Evolutionary conservation across 192 early-diverging fungal genomes (phyloP), one percentile per base, ranked within the genome.

Genomic region (Pilobolus umbonatus): DNA sequence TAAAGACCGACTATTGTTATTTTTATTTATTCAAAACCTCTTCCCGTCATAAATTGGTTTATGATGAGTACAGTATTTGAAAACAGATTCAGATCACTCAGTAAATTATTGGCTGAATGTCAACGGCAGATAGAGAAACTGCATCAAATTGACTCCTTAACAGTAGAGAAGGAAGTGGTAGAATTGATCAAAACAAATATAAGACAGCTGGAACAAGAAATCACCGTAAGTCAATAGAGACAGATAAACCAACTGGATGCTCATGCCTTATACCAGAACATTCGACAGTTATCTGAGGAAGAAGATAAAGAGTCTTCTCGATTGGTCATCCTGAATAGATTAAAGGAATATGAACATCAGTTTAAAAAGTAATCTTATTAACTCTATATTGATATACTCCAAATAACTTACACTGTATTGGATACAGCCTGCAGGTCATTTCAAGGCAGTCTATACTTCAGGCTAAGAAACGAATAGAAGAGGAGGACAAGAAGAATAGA

Each of bases 381-480:
- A 19, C 45, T 50, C 24, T 47, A 9, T n/a, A 10, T 31, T 25
- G 39, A 4, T 25, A n/a, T n/a, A n/a, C n/a, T n/a, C n/a, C n/a
- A n/a, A n/a, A n/a, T n/a, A n/a, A n/a, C n/a, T n/a, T n/a, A n/a
- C n/a, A n/a, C n/a, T n/a, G n/a, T n/a, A 42, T 30, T 35, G 5
- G 35, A 38, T 42, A 17, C 55, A 85, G 80, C 28, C 68, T 82
- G 36, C 81, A 84, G 48, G 58, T 57, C 24, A 50, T 64, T 17
- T 61, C 78, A 39, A 65, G 80, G 32, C 61, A 72, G 24, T 72
- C 83, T 1, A 75, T 79, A 38, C 45, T 84, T 31, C 67, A 47
- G 24, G 77, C 82, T 6, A 80, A 80, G 52, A 74, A 77, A 30
- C 68, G 75, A 10, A 62, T 82, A 2, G 78, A 79, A 17, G 58